Base-by-base conservation (phyloP, 2,329 filamentous ascomycete genomes). In the Xylariaceae sp. region DNA sequence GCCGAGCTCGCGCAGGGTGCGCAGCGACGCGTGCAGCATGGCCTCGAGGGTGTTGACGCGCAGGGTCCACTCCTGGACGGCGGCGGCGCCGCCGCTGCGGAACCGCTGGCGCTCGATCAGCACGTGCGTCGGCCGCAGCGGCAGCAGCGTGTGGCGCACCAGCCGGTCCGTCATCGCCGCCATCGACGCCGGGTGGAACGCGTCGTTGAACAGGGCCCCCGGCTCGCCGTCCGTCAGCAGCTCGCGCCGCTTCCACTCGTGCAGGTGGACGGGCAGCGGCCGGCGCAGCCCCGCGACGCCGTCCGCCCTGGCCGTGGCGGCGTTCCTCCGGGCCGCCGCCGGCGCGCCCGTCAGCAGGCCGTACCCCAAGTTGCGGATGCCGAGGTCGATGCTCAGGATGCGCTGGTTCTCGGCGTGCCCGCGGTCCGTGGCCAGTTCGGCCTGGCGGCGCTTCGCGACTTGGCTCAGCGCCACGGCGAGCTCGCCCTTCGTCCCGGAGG, bases 311-410 rank as follows among this genome's bases (percentile, higher is more conserved):
- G 10, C 2, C 18, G 43, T 52, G 37, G 48, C 18, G 26, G 21
- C 57, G 54, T n/a, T n/a, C n/a, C n/a, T n/a, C n/a, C 37, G 54
- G 45, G 61, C 67, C 66, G 29, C 20, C 12, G 42, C 20, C 41
- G 51, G 7, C 14, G 16, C 29, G 10, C 59, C 66, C 3, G 66
- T 62, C 23, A 90, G 71, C 58, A 90, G 79, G 61, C 89, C 89
- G 69, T 86, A 91, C 1, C 90, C 90, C 3, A 96, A 77, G 70
- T 96, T 96, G 43, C 85, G 85, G 62, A 96, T 89, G 3, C 91
- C 91, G 84, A 95, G 89, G 71, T 96, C 91, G 59, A 96, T 88
- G 69, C 89, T 93, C 32, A 95, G 72, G 20, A 95, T 79, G 79
- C 63, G 77, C 56, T 44, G 64, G 26, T 55, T 47, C 21, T 54